Conservation (phyloP, 2,329 filamentous ascomycete genomes). For the Colletotrichum aenigma region DNA sequence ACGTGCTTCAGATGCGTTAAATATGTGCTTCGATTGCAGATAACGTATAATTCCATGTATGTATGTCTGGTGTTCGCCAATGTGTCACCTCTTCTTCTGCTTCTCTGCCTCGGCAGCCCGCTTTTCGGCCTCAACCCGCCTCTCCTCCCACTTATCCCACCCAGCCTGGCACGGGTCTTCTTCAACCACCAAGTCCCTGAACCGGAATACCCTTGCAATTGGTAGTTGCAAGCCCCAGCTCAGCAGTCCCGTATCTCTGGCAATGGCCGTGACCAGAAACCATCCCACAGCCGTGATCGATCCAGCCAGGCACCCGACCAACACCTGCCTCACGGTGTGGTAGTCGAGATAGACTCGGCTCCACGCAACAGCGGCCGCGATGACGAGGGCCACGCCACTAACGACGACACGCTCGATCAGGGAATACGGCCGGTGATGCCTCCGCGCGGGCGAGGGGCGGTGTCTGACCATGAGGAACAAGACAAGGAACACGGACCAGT, state of each 20-base stretch:
- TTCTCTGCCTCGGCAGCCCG: slow-evolving; percentile 29
- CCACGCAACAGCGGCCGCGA: slow-evolving; percentile 74
- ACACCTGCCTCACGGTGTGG: slow-evolving; percentile 85
- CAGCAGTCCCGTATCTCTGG: slow-evolving; percentile 72
- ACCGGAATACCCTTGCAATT: slow-evolving; percentile 67
- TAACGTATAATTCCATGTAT: neutral
- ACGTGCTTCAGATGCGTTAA: neutral
- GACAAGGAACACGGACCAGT: slow-evolving; percentile 83
- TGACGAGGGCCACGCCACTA: slow-evolving; percentile 59
- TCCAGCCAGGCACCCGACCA: slow-evolving; percentile 79
- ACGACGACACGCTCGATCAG: slow-evolving; percentile 62
- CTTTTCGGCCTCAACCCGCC: slow-evolving; percentile 38
- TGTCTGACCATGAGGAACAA: slow-evolving; percentile 88
- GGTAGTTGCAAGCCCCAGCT: slow-evolving; percentile 73
- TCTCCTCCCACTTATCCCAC: slow-evolving; percentile 87
- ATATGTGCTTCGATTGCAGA: neutral
- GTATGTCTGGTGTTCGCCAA: neutral
- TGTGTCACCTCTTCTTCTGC: neutral
- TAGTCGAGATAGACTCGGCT: slow-evolving; percentile 93
- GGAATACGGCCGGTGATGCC: slow-evolving; percentile 54
- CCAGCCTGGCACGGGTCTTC: slow-evolving; percentile 91
- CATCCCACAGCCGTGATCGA: slow-evolving; percentile 73
- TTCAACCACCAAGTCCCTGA: slow-evolving; percentile 83
- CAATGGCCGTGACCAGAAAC: slow-evolving; percentile 74
- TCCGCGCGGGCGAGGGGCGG: slow-evolving; percentile 30